Base-by-base conservation (phyloP, 768 basidiomycete genomes). In the Pisolithus sp. region DNA sequence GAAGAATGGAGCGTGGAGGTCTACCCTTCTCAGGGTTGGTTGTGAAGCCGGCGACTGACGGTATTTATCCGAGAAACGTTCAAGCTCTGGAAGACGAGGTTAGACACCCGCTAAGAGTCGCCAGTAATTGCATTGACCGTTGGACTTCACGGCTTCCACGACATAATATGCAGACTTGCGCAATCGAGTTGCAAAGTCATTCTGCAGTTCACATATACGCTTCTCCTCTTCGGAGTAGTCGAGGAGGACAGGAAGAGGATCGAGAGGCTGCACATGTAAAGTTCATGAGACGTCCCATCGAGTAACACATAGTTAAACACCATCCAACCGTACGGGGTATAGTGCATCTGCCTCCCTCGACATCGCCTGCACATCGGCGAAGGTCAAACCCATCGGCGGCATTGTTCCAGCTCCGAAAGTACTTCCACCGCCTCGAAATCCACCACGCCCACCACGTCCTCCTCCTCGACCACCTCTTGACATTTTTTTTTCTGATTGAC, bases 61-160 rank as follows among this genome's bases (percentile, higher is more conserved):
- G 64, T 91, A 90, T 67, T 87, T 89, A 68, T 93, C 90, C 17
- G 88, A 89, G 64, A 90, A 93, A 26, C 86, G 81, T 40, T 85
- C 81, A 4, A 92, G 69, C 40, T 89, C 90, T 88, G 58, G 55
- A 34, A 54, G 6, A 13, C 38, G 49, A 31, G 10, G 12, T 63
- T 46, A 59, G 49, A 7, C 21, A 6, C 10, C 23, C 7, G 42
- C 12, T 8, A 7, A 13, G 13, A 34, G 13, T 15, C 17, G 13
- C 31, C n/a, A n/a, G 20, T 20, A 20, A 10, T 23, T 20, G 44
- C 24, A 57, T 68, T 44, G 49, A 77, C 77, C 88, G 46, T 75
- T 76, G 4, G 85, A 80, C 68, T 84, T 89, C 10, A 76, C 77
- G 37, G 75, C 68, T 67, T 93, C 87, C 17, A 84, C 80, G 47